Evolutionary conservation across 257 asterid genomes (phyloP).

Genomic region (Solanum infundibuliforme): DNA sequence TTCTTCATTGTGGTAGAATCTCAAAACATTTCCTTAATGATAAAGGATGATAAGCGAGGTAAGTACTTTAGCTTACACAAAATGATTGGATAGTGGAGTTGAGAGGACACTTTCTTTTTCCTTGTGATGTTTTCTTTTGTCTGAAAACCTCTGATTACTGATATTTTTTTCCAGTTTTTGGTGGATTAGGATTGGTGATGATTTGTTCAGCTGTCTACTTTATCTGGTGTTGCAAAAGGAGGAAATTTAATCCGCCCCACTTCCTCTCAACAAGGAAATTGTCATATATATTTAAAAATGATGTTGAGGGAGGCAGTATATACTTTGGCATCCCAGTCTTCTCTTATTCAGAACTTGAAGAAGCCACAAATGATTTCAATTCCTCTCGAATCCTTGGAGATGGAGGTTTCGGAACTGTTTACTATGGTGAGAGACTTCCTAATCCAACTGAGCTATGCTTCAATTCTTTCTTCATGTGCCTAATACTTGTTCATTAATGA

Average conservation of each 20-base stretch:
- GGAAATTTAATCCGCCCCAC: not conserved
- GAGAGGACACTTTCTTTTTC: too few relatives aligned
- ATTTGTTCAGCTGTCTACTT: not conserved
- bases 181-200: not conserved
- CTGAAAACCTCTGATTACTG: not conserved
- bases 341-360: not conserved
- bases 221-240: not conserved
- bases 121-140: not conserved
- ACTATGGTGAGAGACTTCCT: not conserved
- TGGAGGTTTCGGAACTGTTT: conserved; percentile 6
- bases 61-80: not conserved
- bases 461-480: not conserved
- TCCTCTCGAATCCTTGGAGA: not conserved
- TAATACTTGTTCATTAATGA: not conserved
- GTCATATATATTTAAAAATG: not conserved
- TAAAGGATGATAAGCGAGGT: too few relatives aligned
- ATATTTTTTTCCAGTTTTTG: not conserved
- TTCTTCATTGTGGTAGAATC: not conserved
- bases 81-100: too few relatives aligned
- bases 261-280: not conserved
- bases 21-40: not conserved
- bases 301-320: not conserved
- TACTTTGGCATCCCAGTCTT: not conserved
- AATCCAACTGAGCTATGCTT: not conserved
- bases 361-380: not conserved